Evolutionary conservation across 495 filamentous ascomycete genomes (phyloP), one percentile per base, ranked within the genome.

Genomic region (Delitschia confertaspora): DNA sequence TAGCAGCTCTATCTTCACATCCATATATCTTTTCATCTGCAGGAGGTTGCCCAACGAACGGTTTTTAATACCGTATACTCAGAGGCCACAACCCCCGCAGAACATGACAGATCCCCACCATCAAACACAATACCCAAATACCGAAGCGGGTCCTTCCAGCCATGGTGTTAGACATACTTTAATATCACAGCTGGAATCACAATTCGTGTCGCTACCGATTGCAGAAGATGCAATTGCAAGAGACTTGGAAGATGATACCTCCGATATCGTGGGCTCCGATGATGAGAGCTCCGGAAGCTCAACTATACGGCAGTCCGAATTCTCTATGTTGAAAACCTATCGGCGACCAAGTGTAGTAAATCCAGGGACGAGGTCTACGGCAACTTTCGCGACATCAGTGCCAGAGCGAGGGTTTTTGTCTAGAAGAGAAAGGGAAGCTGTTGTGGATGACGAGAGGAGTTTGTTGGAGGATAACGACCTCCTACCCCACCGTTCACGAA

Each of bases 381-480:
- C 53, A 33, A 33, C 55, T 40, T 43, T 45, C 50, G 31, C 55
- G 59, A 65, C 59, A 55, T 53, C 59, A 27, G 57, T 65, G 1
- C 67, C 71, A 3, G 70, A 73, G 14, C 67, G 74, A 13, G 62
- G 62, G 2, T 63, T 63, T 22, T 58, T 84, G 29, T 76, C 73
- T 0, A 74, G 73, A 35, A 69, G 71, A 20, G 83, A 89, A 42
- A 69, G 71, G 10, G 67, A 75, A 31, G 68, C 74, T 29, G 77
- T 75, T n/a, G 71, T 80, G 14, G 65, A 75, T 18, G 83, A 88
- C 35, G 86, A 91, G 61, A 69, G 82, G 39, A 76, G 79, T 44
- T 63, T 95, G 30, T 60, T 93, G 20, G 69, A 80, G 37, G 86
- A 93, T 54, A 91, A 89, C 55, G 68, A 82, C 54, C 59, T 91